A percentile compares a stretch with the other conserved stretches of the same genome.
These are phyloP conservation scores for Penicillium coprophilum DNA, from an alignment of 495 filamentous ascomycete species.

Conservation along the genomic window DNA sequence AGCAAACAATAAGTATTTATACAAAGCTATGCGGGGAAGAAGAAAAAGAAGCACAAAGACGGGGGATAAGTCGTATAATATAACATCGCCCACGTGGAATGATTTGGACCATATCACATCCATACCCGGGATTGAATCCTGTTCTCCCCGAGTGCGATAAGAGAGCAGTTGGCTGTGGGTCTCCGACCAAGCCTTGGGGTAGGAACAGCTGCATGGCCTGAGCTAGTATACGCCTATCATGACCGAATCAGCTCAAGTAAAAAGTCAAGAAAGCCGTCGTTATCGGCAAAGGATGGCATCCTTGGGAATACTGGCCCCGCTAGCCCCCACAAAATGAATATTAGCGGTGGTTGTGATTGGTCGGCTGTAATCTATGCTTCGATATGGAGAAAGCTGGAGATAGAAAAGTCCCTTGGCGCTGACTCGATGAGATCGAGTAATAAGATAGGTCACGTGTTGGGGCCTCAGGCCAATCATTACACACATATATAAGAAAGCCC, in stretches of 20 bases:
- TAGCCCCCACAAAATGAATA: neutral
- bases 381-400: conserved; percentile 22
- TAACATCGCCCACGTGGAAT: neutral
- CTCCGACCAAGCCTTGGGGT: neutral
- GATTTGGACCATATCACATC: neutral
- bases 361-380: conserved; percentile 20
- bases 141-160: neutral
- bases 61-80: neutral
- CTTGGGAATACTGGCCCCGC: neutral
- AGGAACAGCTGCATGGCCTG: neutral
- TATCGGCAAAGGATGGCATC: conserved; percentile 20
- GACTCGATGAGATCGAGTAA: conserved; percentile 50
- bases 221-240: conserved; percentile 17
- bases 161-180: neutral
- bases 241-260: conserved; percentile 31
- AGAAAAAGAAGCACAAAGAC: neutral
- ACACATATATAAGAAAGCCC: neutral
- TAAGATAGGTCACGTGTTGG: conserved; percentile 6
- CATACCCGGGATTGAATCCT: neutral
- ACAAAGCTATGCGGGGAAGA: conserved; percentile 1
- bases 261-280: conserved; percentile 25
- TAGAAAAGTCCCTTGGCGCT: conserved; percentile 20
- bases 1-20: no score
- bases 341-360: conserved; percentile 2
- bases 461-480: neutral